Evolutionary conservation across 805 yeast genomes (phyloP).

Genomic region (Candida jianshihensis): DNA sequence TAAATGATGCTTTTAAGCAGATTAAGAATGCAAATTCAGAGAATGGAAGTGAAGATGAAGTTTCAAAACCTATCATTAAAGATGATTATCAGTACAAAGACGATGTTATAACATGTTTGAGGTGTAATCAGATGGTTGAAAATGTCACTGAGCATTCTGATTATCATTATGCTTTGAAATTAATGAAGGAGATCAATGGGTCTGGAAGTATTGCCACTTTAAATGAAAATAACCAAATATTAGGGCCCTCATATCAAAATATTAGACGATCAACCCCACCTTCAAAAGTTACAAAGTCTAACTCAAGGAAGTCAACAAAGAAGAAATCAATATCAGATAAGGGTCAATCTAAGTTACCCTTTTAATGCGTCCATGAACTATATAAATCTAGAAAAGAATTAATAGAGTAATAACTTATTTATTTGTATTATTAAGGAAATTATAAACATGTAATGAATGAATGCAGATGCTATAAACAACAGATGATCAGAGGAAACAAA

Average conservation of each 20-base stretch:
- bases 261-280: conserved; percentile 1
- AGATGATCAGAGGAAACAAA: not conserved
- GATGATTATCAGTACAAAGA: conserved; percentile 1
- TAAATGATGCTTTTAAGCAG: conserved; percentile 5
- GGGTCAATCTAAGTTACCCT: conserved; percentile 20
- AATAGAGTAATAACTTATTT: too few species aligned
- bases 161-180: conserved; percentile 44
- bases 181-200: conserved; percentile 39
- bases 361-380: conserved; percentile 3
- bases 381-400: too few species aligned
- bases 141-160: conserved; percentile 43
- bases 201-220: conserved; percentile 13
- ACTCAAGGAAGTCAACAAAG: not conserved
- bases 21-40: conserved; percentile 1
- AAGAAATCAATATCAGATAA: conserved; percentile 12
- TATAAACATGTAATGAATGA: too few species aligned
- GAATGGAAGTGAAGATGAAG: not conserved
- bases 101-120: conserved; percentile 4
- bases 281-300: not conserved
- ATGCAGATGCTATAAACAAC: not conserved
- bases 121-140: conserved; percentile 10
- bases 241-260: not conserved
- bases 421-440: too few species aligned
- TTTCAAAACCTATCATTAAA: not conserved
- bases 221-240: conserved; percentile 5